Evolutionary conservation across 305 asterid genomes (phyloP), one percentile per base, ranked within the genome.

Genomic region (Fraxinus baroniana): DNA sequence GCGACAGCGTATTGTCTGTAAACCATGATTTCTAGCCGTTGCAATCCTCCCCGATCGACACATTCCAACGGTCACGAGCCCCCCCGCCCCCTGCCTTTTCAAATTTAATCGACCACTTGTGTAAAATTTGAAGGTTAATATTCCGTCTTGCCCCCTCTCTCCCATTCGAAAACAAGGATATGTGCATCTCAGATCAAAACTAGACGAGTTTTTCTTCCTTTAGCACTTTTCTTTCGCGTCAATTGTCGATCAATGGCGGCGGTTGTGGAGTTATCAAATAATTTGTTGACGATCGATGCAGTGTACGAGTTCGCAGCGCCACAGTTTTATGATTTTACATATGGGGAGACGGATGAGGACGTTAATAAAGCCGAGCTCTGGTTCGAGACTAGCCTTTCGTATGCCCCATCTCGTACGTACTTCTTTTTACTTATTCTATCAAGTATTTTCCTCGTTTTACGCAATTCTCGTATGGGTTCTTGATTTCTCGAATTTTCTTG

Each of bases 401-500:
- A 93, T 77, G 95, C 98, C 81, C 98, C 97, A 83, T 95, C 98
- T 77, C 98, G 98, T 95, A 87, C 71, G 98, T 70, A 12, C 41
- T 84, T 78, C 49, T 64, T 66, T n/a, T 44, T 32, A 75, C 49
- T 66, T 62, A 1, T 32, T 77, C 22, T 24, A 39, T 22, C 26
- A 6, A 72, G 39, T 60, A 6, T 35, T 10, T 32, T 17, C 13
- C 32, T 3, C 7, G 72, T 22, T 62, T 22, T 57, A 55, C 3
- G 3, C 2, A 64, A 32, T 8, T 35, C 46, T 26, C 35, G 5
- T 2, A 15, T 6, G 18, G 35, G 46, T 62, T 22, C 71, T 62
- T 22, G 72, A 62, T 20, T 62, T 62, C 33, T 60, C 24, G 70
- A 60, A 20, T 2, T n/a, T 60, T 57, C 7, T 62, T 62, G 71